phyloP scores from a whole-genome alignment of 768 basidiomycete genomes.

The Saitozyma sp. region DNA sequence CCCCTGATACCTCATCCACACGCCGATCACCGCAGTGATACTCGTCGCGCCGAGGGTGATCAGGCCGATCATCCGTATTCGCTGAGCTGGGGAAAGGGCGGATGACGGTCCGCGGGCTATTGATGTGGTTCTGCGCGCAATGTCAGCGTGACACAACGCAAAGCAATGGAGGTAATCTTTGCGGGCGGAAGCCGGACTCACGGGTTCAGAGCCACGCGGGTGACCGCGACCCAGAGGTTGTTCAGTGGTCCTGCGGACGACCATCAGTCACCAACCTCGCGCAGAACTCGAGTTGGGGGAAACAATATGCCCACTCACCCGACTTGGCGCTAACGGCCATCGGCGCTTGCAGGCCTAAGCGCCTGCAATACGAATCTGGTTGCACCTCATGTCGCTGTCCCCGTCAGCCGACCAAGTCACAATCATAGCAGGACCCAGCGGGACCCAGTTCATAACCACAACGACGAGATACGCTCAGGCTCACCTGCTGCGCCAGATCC shows the following conservation, averaged over 20 bases:
- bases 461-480: too few species aligned
- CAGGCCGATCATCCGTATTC: conserved; percentile 31
- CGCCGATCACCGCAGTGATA: conserved; percentile 23
- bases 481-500: conserved; percentile 75
- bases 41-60: conserved; percentile 26
- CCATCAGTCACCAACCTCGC: neutral
- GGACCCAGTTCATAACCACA: too few species aligned
- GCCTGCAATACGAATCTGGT: conserved; percentile 92
- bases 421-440: too few species aligned
- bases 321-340: conserved; percentile 89
- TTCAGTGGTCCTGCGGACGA: conserved; percentile 26
- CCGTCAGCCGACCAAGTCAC: too few species aligned
- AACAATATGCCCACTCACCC: conserved; percentile 56
- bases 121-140: conserved; percentile 32
- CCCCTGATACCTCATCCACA: conserved; percentile 47
- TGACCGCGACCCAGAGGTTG: conserved; percentile 50
- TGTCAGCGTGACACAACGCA: neutral
- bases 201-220: conserved; percentile 49
- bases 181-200: too few species aligned
- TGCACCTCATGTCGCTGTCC: conserved; percentile 91
- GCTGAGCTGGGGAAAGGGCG: conserved; percentile 30
- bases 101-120: conserved; percentile 42
- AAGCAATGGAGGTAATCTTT: neutral
- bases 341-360: conserved; percentile 85
- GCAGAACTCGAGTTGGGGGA: conserved; percentile 57